phyloP scores from a whole-genome alignment of 176 grass and related monocot genomes.

The Oryza australiensis region DNA sequence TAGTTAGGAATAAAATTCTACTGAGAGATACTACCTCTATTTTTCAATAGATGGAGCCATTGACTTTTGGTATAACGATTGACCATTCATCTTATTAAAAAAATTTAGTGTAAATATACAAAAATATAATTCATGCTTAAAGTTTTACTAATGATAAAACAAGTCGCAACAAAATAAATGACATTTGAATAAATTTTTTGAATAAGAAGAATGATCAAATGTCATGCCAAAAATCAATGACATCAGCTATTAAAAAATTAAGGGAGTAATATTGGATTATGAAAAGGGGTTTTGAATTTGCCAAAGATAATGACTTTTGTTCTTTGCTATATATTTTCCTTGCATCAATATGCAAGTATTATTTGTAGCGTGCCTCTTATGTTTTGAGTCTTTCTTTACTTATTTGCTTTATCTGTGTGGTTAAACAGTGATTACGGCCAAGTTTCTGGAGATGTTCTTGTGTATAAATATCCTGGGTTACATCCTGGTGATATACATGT shows the following conservation, averaged over 20 bases:
- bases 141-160: too few relatives aligned
- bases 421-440: constrained; percentile 59
- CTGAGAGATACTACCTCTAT: neutral
- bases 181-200: too few relatives aligned
- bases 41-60: too few relatives aligned
- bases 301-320: neutral
- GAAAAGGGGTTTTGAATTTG: neutral
- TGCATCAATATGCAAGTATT: neutral
- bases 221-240: too few relatives aligned
- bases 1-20: neutral
- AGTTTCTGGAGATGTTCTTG: constrained; percentile 65
- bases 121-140: too few relatives aligned
- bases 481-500: constrained; percentile 73
- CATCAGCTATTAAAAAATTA: too few relatives aligned
- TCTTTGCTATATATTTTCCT: neutral
- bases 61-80: too few relatives aligned
- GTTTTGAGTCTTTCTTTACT: neutral
- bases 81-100: too few relatives aligned
- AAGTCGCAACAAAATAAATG: too few relatives aligned
- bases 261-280: neutral
- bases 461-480: constrained; percentile 75
- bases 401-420: constrained; percentile 30
- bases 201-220: too few relatives aligned
- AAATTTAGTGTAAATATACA: too few relatives aligned
- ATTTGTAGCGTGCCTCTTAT: neutral